Evolutionary conservation across 2,329 filamentous ascomycete species (phyloP).

Genomic region (Aspergillus viridinutans): DNA sequence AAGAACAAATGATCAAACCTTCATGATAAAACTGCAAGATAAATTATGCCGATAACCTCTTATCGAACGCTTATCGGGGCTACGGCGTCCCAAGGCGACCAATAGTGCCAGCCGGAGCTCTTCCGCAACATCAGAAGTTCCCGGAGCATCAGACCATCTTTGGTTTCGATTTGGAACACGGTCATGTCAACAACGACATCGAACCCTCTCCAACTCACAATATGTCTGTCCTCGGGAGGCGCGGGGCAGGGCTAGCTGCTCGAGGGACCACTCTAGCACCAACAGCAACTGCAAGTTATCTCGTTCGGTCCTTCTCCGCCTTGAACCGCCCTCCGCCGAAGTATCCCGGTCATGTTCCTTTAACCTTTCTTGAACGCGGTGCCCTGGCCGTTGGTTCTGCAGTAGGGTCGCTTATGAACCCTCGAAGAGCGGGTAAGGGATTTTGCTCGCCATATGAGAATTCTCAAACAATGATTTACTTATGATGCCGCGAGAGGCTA

Average conservation of each 20-base stretch:
- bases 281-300: slow-evolving; percentile 4
- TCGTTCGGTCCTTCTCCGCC: slow-evolving; percentile 64
- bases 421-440: slow-evolving; percentile 66
- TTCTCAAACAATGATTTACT: slow-evolving; percentile 1
- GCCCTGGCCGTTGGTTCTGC: slow-evolving; percentile 63
- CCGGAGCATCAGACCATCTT: not conserved
- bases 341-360: slow-evolving; percentile 87
- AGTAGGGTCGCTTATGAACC: slow-evolving; percentile 62
- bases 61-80: slow-evolving; percentile 17
- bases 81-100: slow-evolving; percentile 12
- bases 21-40: not conserved
- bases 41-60: slow-evolving; percentile 5
- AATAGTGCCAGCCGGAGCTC: slow-evolving; percentile 8
- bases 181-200: slow-evolving; percentile 8
- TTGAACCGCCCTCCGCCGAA: slow-evolving; percentile 80
- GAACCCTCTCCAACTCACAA: slow-evolving; percentile 6
- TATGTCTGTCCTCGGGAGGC: slow-evolving; percentile 28
- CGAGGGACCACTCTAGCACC: slow-evolving; percentile 10
- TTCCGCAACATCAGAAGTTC: slow-evolving; percentile 2
- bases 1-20: not conserved
- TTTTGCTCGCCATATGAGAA: not conserved
- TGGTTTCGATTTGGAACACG: not conserved
- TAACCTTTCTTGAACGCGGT: slow-evolving; percentile 71
- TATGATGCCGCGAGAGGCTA: not conserved
- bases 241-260: slow-evolving; percentile 10